A percentile compares a stretch with the other conserved stretches of the same genome.
Evolutionary conservation across 1,139 yeast species (phyloP).

Genomic region (Lodderomyces oxycetoniae): DNA sequence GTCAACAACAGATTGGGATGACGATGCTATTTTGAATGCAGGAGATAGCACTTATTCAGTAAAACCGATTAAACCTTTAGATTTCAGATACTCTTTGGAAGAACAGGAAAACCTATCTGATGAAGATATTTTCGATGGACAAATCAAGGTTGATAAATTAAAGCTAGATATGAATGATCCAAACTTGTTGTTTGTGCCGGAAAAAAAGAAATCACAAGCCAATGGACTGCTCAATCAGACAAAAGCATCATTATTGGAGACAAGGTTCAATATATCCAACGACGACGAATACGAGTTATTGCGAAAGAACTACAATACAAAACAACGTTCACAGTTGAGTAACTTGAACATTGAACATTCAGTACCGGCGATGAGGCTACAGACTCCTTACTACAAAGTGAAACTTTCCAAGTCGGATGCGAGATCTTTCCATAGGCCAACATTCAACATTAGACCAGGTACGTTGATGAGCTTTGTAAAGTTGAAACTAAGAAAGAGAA

Average conservation of each 20-base stretch:
- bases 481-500: conserved; percentile 75
- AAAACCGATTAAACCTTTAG: conserved; percentile 14
- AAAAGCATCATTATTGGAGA: conserved; percentile 33
- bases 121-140: conserved; percentile 76
- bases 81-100: neutral
- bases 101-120: conserved; percentile 31
- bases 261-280: conserved; percentile 77
- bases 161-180: conserved; percentile 87
- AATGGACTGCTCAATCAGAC: conserved; percentile 30
- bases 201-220: conserved; percentile 15
- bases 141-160: conserved; percentile 41
- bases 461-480: conserved; percentile 71
- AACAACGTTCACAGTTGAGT: conserved; percentile 90
- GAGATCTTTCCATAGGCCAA: conserved; percentile 77
- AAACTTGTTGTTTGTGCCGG: conserved; percentile 60
- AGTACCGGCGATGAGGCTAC: conserved; percentile 79
- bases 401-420: conserved; percentile 63
- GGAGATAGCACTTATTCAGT: conserved; percentile 23
- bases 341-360: conserved; percentile 90
- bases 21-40: conserved; percentile 56
- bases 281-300: conserved; percentile 81
- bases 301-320: conserved; percentile 82
- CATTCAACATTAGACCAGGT: conserved; percentile 73
- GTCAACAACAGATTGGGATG: conserved; percentile 85
- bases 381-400: conserved; percentile 89